These are phyloP conservation scores for Calophaca sinica DNA, from an alignment of 306 rosid species.

Conservation along the genomic window DNA sequence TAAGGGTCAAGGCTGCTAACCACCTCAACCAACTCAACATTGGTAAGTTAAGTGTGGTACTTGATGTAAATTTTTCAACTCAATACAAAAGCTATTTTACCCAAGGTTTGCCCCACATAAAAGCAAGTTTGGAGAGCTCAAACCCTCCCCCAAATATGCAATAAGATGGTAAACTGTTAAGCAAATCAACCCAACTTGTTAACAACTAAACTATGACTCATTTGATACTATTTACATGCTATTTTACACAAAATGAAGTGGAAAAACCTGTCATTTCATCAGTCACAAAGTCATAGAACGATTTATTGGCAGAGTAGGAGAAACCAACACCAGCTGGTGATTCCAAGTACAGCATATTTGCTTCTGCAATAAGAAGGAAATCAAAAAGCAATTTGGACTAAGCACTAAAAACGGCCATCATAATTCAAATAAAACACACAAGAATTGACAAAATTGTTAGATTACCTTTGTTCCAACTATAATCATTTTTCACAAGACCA, in stretches of 20 bases:
- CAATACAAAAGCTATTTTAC: too few relatives aligned
- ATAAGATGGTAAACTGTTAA: not conserved
- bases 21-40: too few relatives aligned
- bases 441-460: not conserved
- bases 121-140: not conserved
- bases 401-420: not conserved
- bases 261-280: conserved; percentile 68
- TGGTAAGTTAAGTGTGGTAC: too few relatives aligned
- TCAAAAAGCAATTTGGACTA: not conserved
- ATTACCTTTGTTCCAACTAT: conserved; percentile 75
- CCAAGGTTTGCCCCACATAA: not conserved
- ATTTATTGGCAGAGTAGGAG: conserved; percentile 66
- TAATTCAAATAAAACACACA: not conserved
- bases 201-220: not conserved
- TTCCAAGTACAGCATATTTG: conserved; percentile 73
- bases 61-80: too few relatives aligned
- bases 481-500: conserved; percentile 58
- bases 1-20: too few relatives aligned
- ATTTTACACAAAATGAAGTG: not conserved
- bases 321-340: conserved; percentile 90
- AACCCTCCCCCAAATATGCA: not conserved
- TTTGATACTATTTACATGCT: not conserved
- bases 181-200: conserved; percentile 2
- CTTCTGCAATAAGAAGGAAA: conserved; percentile 52
- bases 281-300: conserved; percentile 57